A percentile compares a stretch with the other conserved stretches of the same genome.
These are phyloP conservation scores for Cladosporium sp. DNA, from an alignment of 2,329 filamentous ascomycete genomes.

Conservation along the genomic window DNA sequence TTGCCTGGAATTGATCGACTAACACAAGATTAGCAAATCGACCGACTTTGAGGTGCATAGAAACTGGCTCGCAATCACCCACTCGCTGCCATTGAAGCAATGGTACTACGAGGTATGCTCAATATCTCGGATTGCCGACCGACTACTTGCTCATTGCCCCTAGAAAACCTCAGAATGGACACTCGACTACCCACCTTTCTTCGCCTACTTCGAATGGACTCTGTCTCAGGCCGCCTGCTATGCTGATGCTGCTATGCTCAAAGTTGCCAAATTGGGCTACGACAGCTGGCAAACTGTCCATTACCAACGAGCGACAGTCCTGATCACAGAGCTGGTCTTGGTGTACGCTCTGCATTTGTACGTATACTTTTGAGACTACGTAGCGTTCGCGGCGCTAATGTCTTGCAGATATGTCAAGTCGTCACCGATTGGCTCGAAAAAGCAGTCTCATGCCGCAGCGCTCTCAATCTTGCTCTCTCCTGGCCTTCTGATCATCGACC, in stretches of 20 bases:
- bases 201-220: constrained; percentile 93
- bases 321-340: constrained; percentile 77
- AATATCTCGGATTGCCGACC: not conserved
- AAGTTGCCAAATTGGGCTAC: constrained; percentile 75
- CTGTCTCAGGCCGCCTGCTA: constrained; percentile 76
- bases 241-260: constrained; percentile 76
- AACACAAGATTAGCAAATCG: constrained; percentile 66
- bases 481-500: constrained; percentile 92
- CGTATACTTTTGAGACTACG: constrained; percentile 18
- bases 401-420: constrained; percentile 67
- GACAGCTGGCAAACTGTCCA: constrained; percentile 91
- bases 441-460: constrained; percentile 77
- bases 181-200: constrained; percentile 96
- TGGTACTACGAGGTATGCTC: constrained; percentile 82
- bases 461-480: constrained; percentile 88
- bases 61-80: constrained; percentile 95
- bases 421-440: constrained; percentile 60
- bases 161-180: constrained; percentile 97
- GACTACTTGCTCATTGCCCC: constrained; percentile 16
- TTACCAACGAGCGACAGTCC: constrained; percentile 87
- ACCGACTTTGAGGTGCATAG: constrained; percentile 98
- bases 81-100: constrained; percentile 77
- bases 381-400: constrained; percentile 12
- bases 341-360: constrained; percentile 77
- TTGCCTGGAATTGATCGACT: constrained; percentile 6